Conservation (phyloP, 371 early-diverging fungal genomes). For the Mortierella sp. region DNA sequence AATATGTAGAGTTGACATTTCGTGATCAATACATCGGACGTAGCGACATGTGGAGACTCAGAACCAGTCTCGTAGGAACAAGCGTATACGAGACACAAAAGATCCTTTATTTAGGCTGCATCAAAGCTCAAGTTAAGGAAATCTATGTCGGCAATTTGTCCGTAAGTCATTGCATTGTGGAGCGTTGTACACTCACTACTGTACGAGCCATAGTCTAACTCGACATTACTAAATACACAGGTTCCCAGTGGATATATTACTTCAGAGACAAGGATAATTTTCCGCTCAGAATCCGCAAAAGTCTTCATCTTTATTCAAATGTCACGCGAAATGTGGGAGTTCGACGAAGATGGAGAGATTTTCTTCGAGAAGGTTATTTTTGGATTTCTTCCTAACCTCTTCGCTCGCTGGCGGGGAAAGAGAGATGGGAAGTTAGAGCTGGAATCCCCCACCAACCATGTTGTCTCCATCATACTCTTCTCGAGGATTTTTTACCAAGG, state of each 20-base stretch:
- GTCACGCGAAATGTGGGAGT: slow-evolving; percentile 97
- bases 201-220: background rate
- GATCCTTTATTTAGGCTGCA: slow-evolving; percentile 75
- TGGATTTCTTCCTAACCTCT: slow-evolving; percentile 91
- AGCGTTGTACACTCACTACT: background rate
- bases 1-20: slow-evolving; percentile 89
- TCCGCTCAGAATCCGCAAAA: slow-evolving; percentile 94
- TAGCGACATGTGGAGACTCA: slow-evolving; percentile 95
- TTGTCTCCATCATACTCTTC: slow-evolving; percentile 95
- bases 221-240: slow-evolving; percentile 32
- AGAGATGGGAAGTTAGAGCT: slow-evolving; percentile 46
- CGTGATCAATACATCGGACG: slow-evolving; percentile 94
- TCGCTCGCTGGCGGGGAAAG: slow-evolving; percentile 84
- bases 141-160: slow-evolving; percentile 75
- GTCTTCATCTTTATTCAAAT: slow-evolving; percentile 95
- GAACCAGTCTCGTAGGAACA: slow-evolving; percentile 76
- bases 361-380: slow-evolving; percentile 92
- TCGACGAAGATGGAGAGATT: slow-evolving; percentile 95
- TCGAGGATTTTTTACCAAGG: slow-evolving; percentile 85
- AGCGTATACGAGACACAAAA: slow-evolving; percentile 87
- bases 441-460: slow-evolving; percentile 88
- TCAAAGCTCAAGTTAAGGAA: slow-evolving; percentile 90
- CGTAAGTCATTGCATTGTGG: slow-evolving; percentile 54
- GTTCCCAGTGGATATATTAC: slow-evolving; percentile 83
- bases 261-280: slow-evolving; percentile 86